These are phyloP conservation scores for Allium fistulosum DNA, from an alignment of 106 monocot species.

Conservation along the genomic window DNA sequence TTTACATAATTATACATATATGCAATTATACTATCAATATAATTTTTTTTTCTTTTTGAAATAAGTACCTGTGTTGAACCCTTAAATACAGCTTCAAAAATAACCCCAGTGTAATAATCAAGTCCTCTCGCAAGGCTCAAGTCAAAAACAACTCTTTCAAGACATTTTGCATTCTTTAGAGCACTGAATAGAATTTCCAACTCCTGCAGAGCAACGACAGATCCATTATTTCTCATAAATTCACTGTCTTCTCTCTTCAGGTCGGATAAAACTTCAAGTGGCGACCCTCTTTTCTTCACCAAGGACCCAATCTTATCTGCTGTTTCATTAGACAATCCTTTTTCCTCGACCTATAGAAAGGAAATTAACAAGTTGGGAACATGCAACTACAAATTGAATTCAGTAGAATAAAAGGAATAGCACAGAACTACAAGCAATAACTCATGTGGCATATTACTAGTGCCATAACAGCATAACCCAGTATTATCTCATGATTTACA, in stretches of 20 bases:
- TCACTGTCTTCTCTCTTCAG: constrained; percentile 51
- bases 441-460: too few relatives aligned
- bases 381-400: too few relatives aligned
- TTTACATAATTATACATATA: too few relatives aligned
- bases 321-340: constrained; percentile 70
- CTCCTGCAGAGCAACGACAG: constrained; percentile 65
- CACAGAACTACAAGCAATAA: too few relatives aligned
- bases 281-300: constrained; percentile 76
- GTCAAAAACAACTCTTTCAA: constrained; percentile 83
- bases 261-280: constrained; percentile 66
- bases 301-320: constrained; percentile 77
- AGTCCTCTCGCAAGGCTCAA: constrained; percentile 98
- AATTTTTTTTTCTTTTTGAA: too few relatives aligned
- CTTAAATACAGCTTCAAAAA: constrained; percentile 93
- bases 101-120: constrained; percentile 97
- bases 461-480: too few relatives aligned
- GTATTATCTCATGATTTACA: too few relatives aligned
- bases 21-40: too few relatives aligned
- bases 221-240: constrained; percentile 54
- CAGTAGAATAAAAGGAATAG: too few relatives aligned
- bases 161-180: constrained; percentile 55
- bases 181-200: constrained; percentile 76
- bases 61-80: constrained; percentile 74
- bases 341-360: constrained; percentile 77
- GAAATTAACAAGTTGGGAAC: too few relatives aligned